Base-by-base conservation (phyloP, 345 rosid species). In the Gossypium turneri region DNA sequence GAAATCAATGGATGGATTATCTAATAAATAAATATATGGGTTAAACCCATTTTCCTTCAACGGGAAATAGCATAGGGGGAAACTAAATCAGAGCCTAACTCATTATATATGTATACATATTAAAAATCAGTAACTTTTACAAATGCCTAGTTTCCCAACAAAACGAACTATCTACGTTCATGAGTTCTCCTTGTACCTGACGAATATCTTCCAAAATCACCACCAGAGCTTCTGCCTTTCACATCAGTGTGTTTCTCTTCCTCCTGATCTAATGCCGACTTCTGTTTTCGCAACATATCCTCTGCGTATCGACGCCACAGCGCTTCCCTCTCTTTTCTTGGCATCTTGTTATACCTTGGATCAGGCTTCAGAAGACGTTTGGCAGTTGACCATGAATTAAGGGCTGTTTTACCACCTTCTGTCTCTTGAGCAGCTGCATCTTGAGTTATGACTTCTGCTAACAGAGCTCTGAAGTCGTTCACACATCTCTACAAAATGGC, bases 331-430 rank as follows among this genome's bases (percentile, higher is more conserved):
- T 93, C 94, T 74, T 90, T 86, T 73, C 97, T 85, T 0, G 97
- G 97, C 93, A 90, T 87, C 84, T 89, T 95, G 85, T 74, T 89
- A 83, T 89, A 93, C 58, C 99, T 82, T 17, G 87, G 83, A 79
- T 95, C 97, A 1, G 85, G 73, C 84, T 91, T 95, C 20, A 93
- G 85, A 61, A 88, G 78, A 34, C 85, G 92, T 82, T 91, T 95
- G 41, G 97, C 97, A 0, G 90, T 88, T 53, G 99, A 91, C 99
- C 99, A 95, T 0, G 98, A 95, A 78, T 89, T 90, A 34, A 95
- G 86, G 68, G 85, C 85, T 1, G 94, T 88, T 80, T 88, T 95
- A 71, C 91, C 90, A 45, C 86, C 94, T 74, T 90, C 96, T 1
- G 90, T 85, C 82, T 84, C 83, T 72, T 84, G 86, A 52, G 97